phyloP scores from a whole-genome alignment of 164 flowering plant species.

The Chloranthus sessilifolius region DNA sequence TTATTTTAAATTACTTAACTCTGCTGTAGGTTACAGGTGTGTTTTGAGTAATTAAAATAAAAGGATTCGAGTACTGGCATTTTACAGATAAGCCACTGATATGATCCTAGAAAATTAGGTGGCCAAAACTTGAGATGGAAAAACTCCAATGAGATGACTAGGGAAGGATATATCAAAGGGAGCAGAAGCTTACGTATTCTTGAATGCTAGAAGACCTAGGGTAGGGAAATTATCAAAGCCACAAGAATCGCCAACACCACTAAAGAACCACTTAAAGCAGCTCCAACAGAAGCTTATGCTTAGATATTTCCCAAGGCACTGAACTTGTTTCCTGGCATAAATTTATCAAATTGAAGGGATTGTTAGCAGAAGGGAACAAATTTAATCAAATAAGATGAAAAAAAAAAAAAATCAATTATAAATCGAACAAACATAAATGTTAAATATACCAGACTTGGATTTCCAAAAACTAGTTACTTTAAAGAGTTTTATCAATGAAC shows the following conservation, averaged over 20 bases:
- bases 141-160: not conserved
- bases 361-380: not conserved
- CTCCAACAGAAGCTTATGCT: slow-evolving; percentile 87
- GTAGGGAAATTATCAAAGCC: slow-evolving; percentile 94
- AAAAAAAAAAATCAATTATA: too few relatives aligned
- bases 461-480: too few relatives aligned
- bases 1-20: too few relatives aligned
- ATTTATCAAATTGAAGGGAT: not conserved
- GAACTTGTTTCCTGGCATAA: slow-evolving; percentile 79
- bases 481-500: too few relatives aligned
- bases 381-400: not conserved
- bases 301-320: slow-evolving; percentile 80
- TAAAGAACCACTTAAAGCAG: slow-evolving; percentile 97
- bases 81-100: too few relatives aligned
- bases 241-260: slow-evolving; percentile 93
- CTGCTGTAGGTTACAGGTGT: too few relatives aligned
- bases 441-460: too few relatives aligned
- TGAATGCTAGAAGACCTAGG: slow-evolving; percentile 72
- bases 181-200: slow-evolving; percentile 60
- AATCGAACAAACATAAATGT: too few relatives aligned
- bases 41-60: too few relatives aligned
- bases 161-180: not conserved
- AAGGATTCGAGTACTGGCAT: too few relatives aligned
- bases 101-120: too few relatives aligned
- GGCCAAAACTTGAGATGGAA: too few relatives aligned